A percentile compares a stretch with the other conserved stretches of the same genome.
phyloP scores from a whole-genome alignment of 2,329 filamentous ascomycete species.

The Alternaria alternata region DNA sequence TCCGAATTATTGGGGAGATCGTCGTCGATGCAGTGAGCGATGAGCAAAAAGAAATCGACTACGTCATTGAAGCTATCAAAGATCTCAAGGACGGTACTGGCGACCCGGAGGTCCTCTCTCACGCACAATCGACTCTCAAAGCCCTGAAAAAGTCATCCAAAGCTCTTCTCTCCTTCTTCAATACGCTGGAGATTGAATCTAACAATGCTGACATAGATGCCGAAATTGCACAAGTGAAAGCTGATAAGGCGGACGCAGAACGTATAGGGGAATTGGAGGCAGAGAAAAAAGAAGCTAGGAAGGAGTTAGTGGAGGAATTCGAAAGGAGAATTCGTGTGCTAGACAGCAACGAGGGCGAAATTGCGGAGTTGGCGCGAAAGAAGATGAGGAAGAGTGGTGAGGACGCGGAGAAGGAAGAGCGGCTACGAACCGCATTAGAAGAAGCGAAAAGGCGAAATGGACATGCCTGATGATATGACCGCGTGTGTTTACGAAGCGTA shows the following conservation, averaged over 20 bases:
- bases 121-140: conserved; percentile 37
- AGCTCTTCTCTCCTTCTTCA: conserved; percentile 54
- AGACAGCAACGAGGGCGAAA: conserved; percentile 45
- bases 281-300: conserved; percentile 45
- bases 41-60: conserved; percentile 61
- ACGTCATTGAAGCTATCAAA: conserved; percentile 55
- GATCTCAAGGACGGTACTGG: conserved; percentile 47
- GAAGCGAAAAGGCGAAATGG: conserved; percentile 64
- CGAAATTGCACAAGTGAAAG: conserved; percentile 62
- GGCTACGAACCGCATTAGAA: conserved; percentile 60
- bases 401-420: conserved; percentile 56
- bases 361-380: conserved; percentile 38
- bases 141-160: conserved; percentile 52
- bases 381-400: conserved; percentile 26
- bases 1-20: conserved; percentile 60
- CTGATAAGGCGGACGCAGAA: conserved; percentile 53
- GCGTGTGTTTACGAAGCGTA: background rate
- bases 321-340: conserved; percentile 51
- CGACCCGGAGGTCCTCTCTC: conserved; percentile 30
- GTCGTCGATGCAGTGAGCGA: conserved; percentile 60
- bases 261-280: conserved; percentile 50
- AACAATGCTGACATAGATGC: conserved; percentile 63
- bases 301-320: conserved; percentile 45
- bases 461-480: conserved; percentile 18
- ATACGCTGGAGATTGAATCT: conserved; percentile 58